Evolutionary conservation across 202 grass and related monocot genomes (phyloP).

Genomic region (Miscanthus sacchariflorus): DNA sequence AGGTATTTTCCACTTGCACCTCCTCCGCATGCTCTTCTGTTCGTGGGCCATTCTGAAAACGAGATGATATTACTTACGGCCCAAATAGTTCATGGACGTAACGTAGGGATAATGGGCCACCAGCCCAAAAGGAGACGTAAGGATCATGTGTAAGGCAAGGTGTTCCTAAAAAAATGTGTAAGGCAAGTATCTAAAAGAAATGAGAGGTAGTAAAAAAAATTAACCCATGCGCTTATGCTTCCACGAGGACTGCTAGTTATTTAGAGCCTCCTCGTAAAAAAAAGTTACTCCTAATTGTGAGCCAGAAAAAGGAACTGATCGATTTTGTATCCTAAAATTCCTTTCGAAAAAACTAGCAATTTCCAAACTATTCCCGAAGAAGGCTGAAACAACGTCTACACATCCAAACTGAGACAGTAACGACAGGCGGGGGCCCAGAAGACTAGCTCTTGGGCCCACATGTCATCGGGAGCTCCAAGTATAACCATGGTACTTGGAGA

Average conservation of each 20-base stretch:
- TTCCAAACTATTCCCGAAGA: constrained; percentile 20
- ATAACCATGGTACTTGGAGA: neutral
- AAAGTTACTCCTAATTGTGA: neutral
- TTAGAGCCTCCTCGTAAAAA: too few relatives aligned
- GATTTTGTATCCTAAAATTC: neutral
- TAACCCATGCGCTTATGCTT: neutral
- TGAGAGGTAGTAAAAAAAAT: neutral
- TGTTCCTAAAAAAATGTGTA: neutral
- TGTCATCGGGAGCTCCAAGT: neutral
- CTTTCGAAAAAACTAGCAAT: neutral
- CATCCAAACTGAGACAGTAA: neutral
- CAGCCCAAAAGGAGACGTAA: neutral
- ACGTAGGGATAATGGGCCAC: neutral
- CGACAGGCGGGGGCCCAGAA: neutral
- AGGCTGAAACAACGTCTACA: neutral
- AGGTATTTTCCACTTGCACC: neutral
- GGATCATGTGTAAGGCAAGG: neutral
- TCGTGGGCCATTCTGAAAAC: neutral
- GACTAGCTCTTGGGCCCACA: neutral
- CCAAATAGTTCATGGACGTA: neutral
- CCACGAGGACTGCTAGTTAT: neutral
- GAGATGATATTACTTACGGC: neutral
- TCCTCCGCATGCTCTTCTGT: neutral
- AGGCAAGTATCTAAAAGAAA: neutral
- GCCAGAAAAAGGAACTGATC: neutral